Percentiles rank a stretch among this genome's conserved stretches.
phyloP scores from a whole-genome alignment of 768 basidiomycete genomes.

The Filobasidium wieringae region DNA sequence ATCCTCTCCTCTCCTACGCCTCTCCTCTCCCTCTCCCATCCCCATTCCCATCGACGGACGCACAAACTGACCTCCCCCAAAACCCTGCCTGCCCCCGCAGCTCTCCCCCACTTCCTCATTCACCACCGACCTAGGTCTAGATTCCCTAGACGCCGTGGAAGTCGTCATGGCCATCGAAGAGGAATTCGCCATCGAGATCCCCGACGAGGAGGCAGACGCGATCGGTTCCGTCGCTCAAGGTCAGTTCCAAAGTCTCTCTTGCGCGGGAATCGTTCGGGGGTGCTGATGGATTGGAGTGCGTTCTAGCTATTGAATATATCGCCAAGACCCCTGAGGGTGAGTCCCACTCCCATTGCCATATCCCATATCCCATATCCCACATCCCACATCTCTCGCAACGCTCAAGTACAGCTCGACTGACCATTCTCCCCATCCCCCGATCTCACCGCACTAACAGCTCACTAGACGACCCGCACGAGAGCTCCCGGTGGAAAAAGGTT shows the following conservation, averaged over 20 bases:
- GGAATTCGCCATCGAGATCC: constrained; percentile 97
- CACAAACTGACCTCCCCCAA: neutral
- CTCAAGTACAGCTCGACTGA: too few species aligned
- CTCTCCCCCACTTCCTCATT: constrained; percentile 57
- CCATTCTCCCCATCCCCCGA: too few species aligned
- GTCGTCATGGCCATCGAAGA: constrained; percentile 99
- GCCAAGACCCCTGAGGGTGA: constrained; percentile 79
- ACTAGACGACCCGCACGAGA: too few species aligned
- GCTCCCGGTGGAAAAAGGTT: too few species aligned
- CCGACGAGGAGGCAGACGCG: constrained; percentile 88
- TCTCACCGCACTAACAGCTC: too few species aligned
- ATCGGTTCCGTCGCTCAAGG: constrained; percentile 87
- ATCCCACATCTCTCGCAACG: neutral
- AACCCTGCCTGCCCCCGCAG: constrained; percentile 42
- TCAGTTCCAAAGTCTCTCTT: constrained; percentile 38
- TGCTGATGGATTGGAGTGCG: too few species aligned
- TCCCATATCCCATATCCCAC: neutral
- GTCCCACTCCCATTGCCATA: constrained; percentile 8
- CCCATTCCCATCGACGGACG: neutral
- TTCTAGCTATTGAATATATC: constrained; percentile 93
- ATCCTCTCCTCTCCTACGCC: neutral
- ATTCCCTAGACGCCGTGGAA: constrained; percentile 93
- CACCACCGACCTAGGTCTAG: constrained; percentile 71
- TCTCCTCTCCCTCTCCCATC: neutral
- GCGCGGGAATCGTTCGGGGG: too few species aligned